Percentiles rank a stretch among this genome's conserved stretches.
Evolutionary conservation across 106 monocot genomes (phyloP).

Genomic region (Apostasia shenzhenica): DNA sequence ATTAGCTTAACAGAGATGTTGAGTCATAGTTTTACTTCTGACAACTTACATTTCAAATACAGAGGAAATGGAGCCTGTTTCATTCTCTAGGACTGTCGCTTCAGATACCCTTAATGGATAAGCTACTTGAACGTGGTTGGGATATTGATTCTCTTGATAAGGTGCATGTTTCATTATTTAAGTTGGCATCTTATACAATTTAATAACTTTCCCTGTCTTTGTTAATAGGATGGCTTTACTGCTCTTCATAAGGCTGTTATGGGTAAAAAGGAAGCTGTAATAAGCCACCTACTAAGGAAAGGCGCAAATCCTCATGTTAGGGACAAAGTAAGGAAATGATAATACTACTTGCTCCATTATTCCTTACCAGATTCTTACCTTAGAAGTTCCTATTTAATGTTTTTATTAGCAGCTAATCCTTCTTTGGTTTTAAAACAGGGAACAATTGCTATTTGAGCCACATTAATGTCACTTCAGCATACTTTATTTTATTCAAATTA

Average conservation of each 20-base stretch:
- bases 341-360: background rate
- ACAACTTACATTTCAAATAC: conserved; percentile 7
- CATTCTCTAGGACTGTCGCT: conserved; percentile 58
- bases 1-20: background rate
- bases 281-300: conserved; percentile 86
- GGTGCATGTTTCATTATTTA: conserved; percentile 21
- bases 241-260: conserved; percentile 87
- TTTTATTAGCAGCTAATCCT: background rate
- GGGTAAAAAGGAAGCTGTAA: conserved; percentile 93
- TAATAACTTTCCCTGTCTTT: conserved; percentile 8
- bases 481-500: no score
- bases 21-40: background rate
- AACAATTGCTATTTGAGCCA: no score
- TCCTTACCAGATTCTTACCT: background rate
- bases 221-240: conserved; percentile 82
- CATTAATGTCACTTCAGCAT: no score
- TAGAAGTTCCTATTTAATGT: background rate
- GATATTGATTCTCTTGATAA: conserved; percentile 75
- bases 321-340: conserved; percentile 48
- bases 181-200: background rate
- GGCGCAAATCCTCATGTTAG: conserved; percentile 83
- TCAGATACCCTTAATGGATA: conserved; percentile 86
- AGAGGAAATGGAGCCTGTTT: conserved; percentile 75
- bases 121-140: conserved; percentile 55
- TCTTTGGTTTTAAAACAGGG: no score